Evolutionary conservation across 345 rosid species (phyloP), one percentile per base, ranked within the genome.

Genomic region (Citrus inodora): DNA sequence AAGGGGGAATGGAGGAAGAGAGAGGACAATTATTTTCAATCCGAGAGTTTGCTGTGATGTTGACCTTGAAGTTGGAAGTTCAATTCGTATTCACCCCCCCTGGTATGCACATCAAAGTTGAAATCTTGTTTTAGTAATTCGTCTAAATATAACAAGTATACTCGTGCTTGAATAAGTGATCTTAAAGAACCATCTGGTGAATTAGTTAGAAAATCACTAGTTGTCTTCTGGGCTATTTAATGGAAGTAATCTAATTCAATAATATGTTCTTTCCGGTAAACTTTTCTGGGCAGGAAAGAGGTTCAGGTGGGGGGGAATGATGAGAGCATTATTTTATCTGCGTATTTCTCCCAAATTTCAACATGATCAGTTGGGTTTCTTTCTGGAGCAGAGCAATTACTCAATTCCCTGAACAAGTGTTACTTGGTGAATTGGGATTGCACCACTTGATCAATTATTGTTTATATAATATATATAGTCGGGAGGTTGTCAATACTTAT

Each of bases 31-130:
- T 71, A 88, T 96, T 80, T 96, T 96, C 77, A 91, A 78, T 81
- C 82, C 93, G 72, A 90, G 92, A 88, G 88, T 90, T 80, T 94
- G 94, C 59, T 66, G 76, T n/a, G 80, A 92, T 78, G 92, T 94
- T 65, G 97, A 96, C 75, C 88, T 96, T 3, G 99, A 94, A 86
- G 83, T 87, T 60, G 97, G 97, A 70, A 90, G 83, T 67, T 77
- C 83, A 76, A 88, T 96, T 70, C 80, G 93, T 28, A 79, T 96
- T 62, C 76, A 85, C 82, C 63, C 86, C 22, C 97, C 98, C 17
- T 94, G 99, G 97, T 92, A 87, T 46, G 82, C 63, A 48, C 37
- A 9, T 33, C 9, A 62, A 61, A 38, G 46, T 33, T 48, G 24
- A n/a, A 46, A 10, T 25, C 17, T 24, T 75, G 40, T 68, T n/a